These are phyloP conservation scores for Sphenostylis stenocarpa DNA, from an alignment of 306 rosid species.

Conservation along the genomic window DNA sequence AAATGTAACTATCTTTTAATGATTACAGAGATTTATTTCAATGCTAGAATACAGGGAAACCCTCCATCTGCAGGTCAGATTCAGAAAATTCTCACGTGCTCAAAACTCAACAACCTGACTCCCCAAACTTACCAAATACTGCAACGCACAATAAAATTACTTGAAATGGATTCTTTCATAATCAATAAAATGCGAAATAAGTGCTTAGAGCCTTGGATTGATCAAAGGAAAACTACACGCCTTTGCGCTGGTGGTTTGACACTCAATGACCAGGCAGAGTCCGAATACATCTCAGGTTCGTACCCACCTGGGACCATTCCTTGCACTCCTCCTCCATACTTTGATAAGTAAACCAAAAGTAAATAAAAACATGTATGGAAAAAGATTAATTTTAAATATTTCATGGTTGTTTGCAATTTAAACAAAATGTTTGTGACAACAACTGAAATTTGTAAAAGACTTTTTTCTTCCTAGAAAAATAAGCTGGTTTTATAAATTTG, in stretches of 20 bases:
- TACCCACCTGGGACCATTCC: background rate
- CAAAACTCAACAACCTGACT: background rate
- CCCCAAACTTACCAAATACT: background rate
- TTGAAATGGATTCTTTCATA: too few relatives aligned
- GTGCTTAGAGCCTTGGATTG: background rate
- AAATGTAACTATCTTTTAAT: background rate
- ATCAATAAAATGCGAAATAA: too few relatives aligned
- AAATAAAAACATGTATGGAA: background rate
- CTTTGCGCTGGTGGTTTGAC: background rate
- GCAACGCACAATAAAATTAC: background rate
- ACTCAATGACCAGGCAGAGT: background rate
- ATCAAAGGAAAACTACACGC: slow-evolving; percentile 11
- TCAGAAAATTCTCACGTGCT: background rate
- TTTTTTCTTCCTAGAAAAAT: too few relatives aligned
- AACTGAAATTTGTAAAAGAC: too few relatives aligned
- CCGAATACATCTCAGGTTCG: slow-evolving; percentile 1
- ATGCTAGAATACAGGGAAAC: background rate
- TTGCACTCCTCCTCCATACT: background rate
- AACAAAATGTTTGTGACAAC: too few relatives aligned
- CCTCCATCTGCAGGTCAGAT: background rate
- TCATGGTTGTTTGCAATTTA: too few relatives aligned
- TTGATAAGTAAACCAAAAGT: background rate
- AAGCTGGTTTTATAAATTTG: too few relatives aligned
- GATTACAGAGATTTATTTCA: background rate
- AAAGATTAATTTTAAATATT: too few relatives aligned